These are phyloP conservation scores for Diaporthe sp. DNA, from an alignment of 2,329 filamentous ascomycete genomes.

Conservation along the genomic window DNA sequence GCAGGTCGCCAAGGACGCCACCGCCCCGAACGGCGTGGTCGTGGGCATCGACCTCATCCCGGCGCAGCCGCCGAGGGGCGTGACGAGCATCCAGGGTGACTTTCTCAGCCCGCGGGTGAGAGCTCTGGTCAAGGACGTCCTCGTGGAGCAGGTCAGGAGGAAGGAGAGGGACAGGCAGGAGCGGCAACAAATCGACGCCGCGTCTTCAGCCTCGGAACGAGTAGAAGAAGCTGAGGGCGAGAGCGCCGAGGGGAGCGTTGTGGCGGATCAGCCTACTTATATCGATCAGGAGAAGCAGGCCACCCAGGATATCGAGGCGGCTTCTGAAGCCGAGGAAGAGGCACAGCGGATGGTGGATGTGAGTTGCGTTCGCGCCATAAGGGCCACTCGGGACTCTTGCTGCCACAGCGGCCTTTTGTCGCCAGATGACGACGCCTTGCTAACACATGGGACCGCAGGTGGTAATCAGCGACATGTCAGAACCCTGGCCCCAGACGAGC, in stretches of 20 bases:
- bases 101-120: constrained; percentile 85
- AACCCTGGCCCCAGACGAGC: constrained; percentile 87
- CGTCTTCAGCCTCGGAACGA: background rate
- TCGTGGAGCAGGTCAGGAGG: constrained; percentile 73
- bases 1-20: constrained; percentile 85
- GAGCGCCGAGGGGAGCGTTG: constrained; percentile 39
- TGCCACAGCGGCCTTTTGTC: background rate
- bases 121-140: constrained; percentile 81
- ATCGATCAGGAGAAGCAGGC: constrained; percentile 73
- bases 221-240: constrained; percentile 46
- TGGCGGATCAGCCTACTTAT: constrained; percentile 68
- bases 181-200: constrained; percentile 2
- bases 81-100: constrained; percentile 96
- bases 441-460: constrained; percentile 62
- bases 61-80: constrained; percentile 88
- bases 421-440: background rate
- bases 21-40: constrained; percentile 81
- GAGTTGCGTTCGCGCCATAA: constrained; percentile 46
- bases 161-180: constrained; percentile 44
- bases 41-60: constrained; percentile 96
- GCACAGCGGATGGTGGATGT: constrained; percentile 79
- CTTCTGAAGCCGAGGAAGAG: constrained; percentile 53
- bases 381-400: background rate
- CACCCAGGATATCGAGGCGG: constrained; percentile 45
- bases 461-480: constrained; percentile 99